phyloP scores from a whole-genome alignment of 192 early-diverging fungal genomes.

The Gigaspora rosea region DNA sequence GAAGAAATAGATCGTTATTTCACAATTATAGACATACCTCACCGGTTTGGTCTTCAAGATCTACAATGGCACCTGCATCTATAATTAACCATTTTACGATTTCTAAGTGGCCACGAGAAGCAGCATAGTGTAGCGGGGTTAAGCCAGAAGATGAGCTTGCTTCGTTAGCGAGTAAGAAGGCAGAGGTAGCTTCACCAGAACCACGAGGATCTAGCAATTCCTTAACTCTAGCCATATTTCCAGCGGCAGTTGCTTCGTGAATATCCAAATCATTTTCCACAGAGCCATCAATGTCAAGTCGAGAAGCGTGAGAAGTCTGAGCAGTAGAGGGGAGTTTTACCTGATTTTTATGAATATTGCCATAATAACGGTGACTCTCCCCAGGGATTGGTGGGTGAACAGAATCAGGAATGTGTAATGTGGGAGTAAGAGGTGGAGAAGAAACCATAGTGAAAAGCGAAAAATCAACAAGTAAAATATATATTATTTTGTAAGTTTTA shows the following conservation, averaged over 20 bases:
- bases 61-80: slow-evolving; percentile 57
- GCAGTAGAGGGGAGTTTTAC: slow-evolving; percentile 44
- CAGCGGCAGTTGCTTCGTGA: slow-evolving; percentile 22
- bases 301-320: slow-evolving; percentile 24
- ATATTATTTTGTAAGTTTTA: no score
- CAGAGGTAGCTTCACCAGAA: neutral
- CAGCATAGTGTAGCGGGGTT: slow-evolving; percentile 63
- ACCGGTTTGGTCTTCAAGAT: slow-evolving; percentile 64
- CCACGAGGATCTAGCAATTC: slow-evolving; percentile 21
- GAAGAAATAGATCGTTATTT: neutral
- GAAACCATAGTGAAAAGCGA: neutral
- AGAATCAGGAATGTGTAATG: slow-evolving; percentile 48
- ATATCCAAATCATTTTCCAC: neutral
- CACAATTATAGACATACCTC: slow-evolving; percentile 49
- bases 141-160: slow-evolving; percentile 49
- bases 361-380: slow-evolving; percentile 59
- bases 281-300: neutral
- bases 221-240: slow-evolving; percentile 19
- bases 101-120: slow-evolving; percentile 57
- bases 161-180: slow-evolving; percentile 31
- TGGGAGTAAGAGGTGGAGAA: slow-evolving; percentile 1
- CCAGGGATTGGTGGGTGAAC: slow-evolving; percentile 61
- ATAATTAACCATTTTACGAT: slow-evolving; percentile 60
- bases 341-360: slow-evolving; percentile 50
- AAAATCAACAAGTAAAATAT: no score